A percentile compares a stretch with the other conserved stretches of the same genome.
These are phyloP conservation scores for Lunularia cruciata DNA, from an alignment of 225 moss, liverwort and hornwort genomes.

Conservation along the genomic window DNA sequence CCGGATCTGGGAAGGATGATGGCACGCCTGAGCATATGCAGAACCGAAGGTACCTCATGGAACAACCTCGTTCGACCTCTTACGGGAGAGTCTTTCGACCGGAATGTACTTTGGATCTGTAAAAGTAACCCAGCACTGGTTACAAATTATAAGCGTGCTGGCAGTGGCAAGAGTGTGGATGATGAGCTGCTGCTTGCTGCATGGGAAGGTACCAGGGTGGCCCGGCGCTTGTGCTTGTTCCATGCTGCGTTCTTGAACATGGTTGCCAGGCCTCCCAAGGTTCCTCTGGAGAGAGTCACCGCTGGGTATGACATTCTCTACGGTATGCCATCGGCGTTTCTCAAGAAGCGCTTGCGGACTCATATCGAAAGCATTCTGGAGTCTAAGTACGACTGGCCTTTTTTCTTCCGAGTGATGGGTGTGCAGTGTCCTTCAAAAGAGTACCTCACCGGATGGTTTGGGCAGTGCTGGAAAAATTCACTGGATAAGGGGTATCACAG, in stretches of 20 bases:
- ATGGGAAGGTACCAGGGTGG: constrained; percentile 33
- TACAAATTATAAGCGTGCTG: constrained; percentile 21
- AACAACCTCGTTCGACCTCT: constrained; percentile 24
- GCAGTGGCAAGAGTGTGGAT: neutral
- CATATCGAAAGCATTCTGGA: constrained; percentile 28
- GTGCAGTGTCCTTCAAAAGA: constrained; percentile 30
- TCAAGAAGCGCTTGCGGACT: constrained; percentile 26
- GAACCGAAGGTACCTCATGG: constrained; percentile 19
- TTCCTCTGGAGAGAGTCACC: constrained; percentile 14
- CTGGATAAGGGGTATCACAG: constrained; percentile 29
- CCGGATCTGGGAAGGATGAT: constrained; percentile 34
- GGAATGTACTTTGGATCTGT: constrained; percentile 31
- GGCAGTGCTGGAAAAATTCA: constrained; percentile 37
- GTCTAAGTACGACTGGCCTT: constrained; percentile 27
- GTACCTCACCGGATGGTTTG: constrained; percentile 33
- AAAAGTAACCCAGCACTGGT: constrained; percentile 20
- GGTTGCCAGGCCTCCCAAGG: constrained; percentile 26
- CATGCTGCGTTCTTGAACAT: constrained; percentile 32
- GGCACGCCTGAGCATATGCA: constrained; percentile 28
- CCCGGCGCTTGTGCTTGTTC: constrained; percentile 25
- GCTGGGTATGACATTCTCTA: constrained; percentile 30
- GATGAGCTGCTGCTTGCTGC: constrained; percentile 22
- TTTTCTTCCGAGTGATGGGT: constrained; percentile 30
- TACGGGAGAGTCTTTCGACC: constrained; percentile 32
- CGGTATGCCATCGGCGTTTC: constrained; percentile 34